A percentile compares a stretch with the other conserved stretches of the same genome.
These are phyloP conservation scores for Trichophyton verrucosum DNA, from an alignment of 2,329 filamentous ascomycete species.

Conservation along the genomic window DNA sequence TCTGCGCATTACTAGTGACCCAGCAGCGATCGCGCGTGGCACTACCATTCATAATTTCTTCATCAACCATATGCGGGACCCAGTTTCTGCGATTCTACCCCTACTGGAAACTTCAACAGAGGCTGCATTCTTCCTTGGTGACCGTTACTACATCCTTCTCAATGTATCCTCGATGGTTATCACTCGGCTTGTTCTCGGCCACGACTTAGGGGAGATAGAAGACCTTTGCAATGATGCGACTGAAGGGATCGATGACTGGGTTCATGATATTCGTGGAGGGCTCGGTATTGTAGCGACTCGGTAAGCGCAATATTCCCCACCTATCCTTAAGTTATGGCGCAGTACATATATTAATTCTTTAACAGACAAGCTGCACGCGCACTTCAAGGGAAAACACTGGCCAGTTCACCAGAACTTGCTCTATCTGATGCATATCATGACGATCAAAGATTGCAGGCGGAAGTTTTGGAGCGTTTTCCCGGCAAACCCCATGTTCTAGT, in stretches of 20 bases:
- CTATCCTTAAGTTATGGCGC: neutral
- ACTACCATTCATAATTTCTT: conserved; percentile 48
- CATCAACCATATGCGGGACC: conserved; percentile 47
- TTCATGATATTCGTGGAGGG: conserved; percentile 46
- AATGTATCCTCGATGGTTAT: conserved; percentile 48
- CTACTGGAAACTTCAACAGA: conserved; percentile 45
- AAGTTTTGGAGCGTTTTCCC: conserved; percentile 38
- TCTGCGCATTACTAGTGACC: conserved; percentile 40
- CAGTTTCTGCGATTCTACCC: conserved; percentile 40
- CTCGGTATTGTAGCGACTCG: conserved; percentile 42
- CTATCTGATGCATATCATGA: conserved; percentile 45
- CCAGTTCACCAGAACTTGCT: conserved; percentile 34
- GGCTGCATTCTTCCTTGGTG: conserved; percentile 44
- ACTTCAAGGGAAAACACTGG: conserved; percentile 49
- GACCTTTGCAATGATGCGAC: conserved; percentile 44
- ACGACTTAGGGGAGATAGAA: conserved; percentile 48
- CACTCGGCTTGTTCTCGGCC: conserved; percentile 43
- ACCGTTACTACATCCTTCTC: conserved; percentile 46
- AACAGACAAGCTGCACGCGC: conserved; percentile 43
- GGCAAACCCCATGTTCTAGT: conserved; percentile 28
- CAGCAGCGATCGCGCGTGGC: conserved; percentile 44
- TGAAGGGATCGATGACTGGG: conserved; percentile 47
- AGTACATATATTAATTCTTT: neutral
- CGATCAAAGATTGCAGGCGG: conserved; percentile 37
- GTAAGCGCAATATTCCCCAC: conserved; percentile 14